Base-by-base conservation (phyloP, 2,329 filamentous ascomycete species). In the Didymella lethalis region DNA sequence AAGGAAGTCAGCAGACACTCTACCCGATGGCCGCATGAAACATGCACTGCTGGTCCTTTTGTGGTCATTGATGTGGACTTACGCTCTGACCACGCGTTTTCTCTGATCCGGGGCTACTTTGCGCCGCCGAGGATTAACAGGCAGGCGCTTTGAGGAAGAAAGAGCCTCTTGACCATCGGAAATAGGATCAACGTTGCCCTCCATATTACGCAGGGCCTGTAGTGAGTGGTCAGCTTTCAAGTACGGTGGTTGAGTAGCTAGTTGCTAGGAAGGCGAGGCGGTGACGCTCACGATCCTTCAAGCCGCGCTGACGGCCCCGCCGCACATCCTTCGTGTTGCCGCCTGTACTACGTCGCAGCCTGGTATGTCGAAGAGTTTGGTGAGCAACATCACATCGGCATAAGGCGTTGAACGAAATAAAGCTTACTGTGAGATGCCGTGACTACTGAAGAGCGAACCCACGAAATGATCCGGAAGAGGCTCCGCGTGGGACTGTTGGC, bases 51-150 rank as follows among this genome's bases (percentile, higher is more conserved):
- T 40, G 23, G 25, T 12, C 3, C 4, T 8, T 44, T 20, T 8
- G 12, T 10, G 31, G 46, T 29, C 20, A 7, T 34, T 36, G 43
- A 14, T 48, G 25, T 16, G 7, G 20, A 48, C 59, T 48, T 58
- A 64, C 63, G 63, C 63, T 49, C 57, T 58, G 16, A 54, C 60
- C 31, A 64, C 63, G 20, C 60, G 57, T 46, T 63, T 64, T 25
- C 63, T 41, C 38, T 61, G 41, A 18, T 61, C 63, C 3, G 60
- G 60, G 16, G 54, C 54, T 18, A 64, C 63, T 46, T 64, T 64
- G 43, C 56, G 60, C 40, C 60, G 54, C 11, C 63, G 60, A 43
- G 57, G 60, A 51, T 64, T 63, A 26, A 64, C 63, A 32, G 63
- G 63, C n/a, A 64, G 45, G 20, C 63, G 57, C 50, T 58, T 52